These are phyloP conservation scores for Nicotiana attenuata DNA, from an alignment of 257 asterid species.

Conservation along the genomic window DNA sequence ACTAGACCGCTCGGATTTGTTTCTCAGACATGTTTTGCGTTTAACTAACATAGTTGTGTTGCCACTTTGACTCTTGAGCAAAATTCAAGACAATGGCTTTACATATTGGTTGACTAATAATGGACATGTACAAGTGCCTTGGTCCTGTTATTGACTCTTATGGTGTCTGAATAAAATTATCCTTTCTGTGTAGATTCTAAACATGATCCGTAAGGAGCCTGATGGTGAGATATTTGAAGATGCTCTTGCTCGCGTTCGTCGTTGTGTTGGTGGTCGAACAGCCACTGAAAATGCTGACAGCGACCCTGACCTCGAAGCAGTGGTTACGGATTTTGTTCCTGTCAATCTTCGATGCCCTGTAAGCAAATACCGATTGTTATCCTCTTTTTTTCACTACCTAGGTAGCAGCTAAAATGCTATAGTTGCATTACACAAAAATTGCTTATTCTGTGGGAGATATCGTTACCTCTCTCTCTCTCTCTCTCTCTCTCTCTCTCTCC, in stretches of 20 bases:
- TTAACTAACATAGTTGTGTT: no score
- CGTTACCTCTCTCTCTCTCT: background rate
- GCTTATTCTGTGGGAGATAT: background rate
- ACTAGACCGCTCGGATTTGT: no score
- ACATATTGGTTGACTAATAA: no score
- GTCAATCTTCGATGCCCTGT: constrained; percentile 83
- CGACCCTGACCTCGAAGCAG: constrained; percentile 71
- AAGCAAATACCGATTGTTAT: constrained; percentile 20
- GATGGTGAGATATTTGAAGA: constrained; percentile 73
- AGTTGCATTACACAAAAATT: background rate
- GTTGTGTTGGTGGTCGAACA: constrained; percentile 51
- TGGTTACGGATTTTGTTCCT: constrained; percentile 54
- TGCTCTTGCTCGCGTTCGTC: constrained; percentile 46
- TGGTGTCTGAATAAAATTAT: background rate
- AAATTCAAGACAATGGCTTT: background rate
- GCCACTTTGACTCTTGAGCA: no score
- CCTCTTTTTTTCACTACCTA: background rate
- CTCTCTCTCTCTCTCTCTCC: background rate
- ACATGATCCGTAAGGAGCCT: constrained; percentile 55
- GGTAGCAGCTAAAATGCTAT: background rate
- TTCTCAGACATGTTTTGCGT: no score
- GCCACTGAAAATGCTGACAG: constrained; percentile 67
- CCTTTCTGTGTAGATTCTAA: constrained; percentile 39
- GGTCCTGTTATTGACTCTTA: background rate
- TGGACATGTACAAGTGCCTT: background rate